Conservation (phyloP, 2,329 filamentous ascomycete species). For the Tolypocladium endophyticum region DNA sequence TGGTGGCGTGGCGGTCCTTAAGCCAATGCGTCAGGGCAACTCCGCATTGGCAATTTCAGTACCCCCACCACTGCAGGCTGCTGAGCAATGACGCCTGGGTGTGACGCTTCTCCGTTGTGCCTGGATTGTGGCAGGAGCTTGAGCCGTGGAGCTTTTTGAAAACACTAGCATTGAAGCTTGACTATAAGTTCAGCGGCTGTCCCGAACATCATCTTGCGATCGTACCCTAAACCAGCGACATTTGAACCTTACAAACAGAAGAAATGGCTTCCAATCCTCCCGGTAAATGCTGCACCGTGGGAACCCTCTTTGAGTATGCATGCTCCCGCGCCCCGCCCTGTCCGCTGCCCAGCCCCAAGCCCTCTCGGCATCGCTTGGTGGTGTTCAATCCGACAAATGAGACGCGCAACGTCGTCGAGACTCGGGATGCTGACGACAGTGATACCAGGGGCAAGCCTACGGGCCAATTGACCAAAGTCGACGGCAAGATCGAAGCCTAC, state of each 20-base stretch:
- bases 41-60: not conserved
- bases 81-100: not conserved
- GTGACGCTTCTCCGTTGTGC: not conserved
- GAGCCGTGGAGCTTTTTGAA: not conserved
- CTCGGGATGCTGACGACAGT: not conserved
- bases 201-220: not conserved
- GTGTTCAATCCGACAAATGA: not conserved
- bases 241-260: not conserved
- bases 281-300: constrained; percentile 39
- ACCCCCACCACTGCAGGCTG: not conserved
- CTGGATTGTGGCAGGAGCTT: not conserved
- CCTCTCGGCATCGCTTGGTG: not conserved
- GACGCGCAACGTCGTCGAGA: not conserved
- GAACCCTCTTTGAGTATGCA: constrained; percentile 38
- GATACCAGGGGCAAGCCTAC: constrained; percentile 33
- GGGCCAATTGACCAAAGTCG: constrained; percentile 35
- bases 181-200: not conserved
- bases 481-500: constrained; percentile 34
- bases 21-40: not conserved
- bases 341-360: not conserved
- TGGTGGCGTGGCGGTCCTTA: not conserved
- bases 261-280: constrained; percentile 44
- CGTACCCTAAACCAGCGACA: not conserved
- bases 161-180: not conserved
- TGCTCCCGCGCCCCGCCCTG: not conserved